phyloP scores from a whole-genome alignment of 805 yeast genomes.

The Tetrapisispora phaffii region DNA sequence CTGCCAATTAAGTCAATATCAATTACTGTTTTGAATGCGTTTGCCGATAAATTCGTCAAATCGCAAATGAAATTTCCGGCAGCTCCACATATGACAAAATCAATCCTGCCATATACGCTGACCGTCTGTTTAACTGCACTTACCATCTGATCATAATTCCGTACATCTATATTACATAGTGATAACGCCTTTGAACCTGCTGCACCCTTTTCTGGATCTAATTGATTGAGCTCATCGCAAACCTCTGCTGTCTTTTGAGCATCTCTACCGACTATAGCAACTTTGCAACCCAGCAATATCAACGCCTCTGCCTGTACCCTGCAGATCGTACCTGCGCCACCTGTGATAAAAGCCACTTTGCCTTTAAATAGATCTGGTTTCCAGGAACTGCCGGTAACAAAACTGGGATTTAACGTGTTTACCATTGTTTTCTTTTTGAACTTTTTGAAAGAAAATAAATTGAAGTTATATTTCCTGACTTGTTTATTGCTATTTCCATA shows the following conservation, averaged over 20 bases:
- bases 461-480: neutral
- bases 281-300: slow-evolving; percentile 75
- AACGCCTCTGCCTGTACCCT: slow-evolving; percentile 81
- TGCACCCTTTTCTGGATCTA: slow-evolving; percentile 29
- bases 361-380: slow-evolving; percentile 65
- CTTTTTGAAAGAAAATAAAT: no score
- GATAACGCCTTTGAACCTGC: slow-evolving; percentile 61
- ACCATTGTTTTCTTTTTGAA: slow-evolving; percentile 10
- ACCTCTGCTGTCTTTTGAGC: slow-evolving; percentile 53
- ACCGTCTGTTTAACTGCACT: slow-evolving; percentile 61
- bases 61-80: slow-evolving; percentile 89
- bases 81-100: slow-evolving; percentile 87
- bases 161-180: slow-evolving; percentile 66
- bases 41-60: slow-evolving; percentile 65
- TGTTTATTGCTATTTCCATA: neutral
- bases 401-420: slow-evolving; percentile 23
- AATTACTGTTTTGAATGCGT: slow-evolving; percentile 82
- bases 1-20: slow-evolving; percentile 84
- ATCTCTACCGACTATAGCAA: slow-evolving; percentile 77
- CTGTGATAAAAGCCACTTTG: slow-evolving; percentile 84
- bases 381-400: slow-evolving; percentile 27
- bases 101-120: slow-evolving; percentile 62
- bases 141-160: slow-evolving; percentile 50
- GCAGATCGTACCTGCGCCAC: slow-evolving; percentile 96
- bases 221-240: slow-evolving; percentile 51